These are phyloP conservation scores for Glonium stellatum DNA, from an alignment of 495 filamentous ascomycete genomes.

Conservation along the genomic window DNA sequence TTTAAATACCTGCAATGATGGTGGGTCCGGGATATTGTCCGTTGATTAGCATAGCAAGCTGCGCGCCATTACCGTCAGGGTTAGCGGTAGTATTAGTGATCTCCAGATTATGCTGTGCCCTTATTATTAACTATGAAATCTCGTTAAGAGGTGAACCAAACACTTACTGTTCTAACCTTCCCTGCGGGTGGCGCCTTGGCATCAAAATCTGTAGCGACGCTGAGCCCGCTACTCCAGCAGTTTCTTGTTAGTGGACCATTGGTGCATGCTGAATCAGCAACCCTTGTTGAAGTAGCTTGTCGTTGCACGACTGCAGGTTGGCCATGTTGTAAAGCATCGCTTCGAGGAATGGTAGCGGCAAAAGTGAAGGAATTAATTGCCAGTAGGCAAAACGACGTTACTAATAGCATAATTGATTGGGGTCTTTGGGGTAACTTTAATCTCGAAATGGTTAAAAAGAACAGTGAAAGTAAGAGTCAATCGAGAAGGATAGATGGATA, in stretches of 20 bases:
- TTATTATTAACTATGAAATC: background rate
- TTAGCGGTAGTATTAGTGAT: conserved; percentile 28
- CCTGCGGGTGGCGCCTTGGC: conserved; percentile 28
- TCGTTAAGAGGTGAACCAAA: background rate
- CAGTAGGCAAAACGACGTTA: conserved; percentile 10
- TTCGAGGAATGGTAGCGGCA: conserved; percentile 12
- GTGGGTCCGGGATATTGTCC: conserved; percentile 33
- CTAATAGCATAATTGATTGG: conserved; percentile 10
- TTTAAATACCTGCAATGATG: conserved; percentile 18
- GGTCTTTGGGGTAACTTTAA: background rate
- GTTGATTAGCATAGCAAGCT: conserved; percentile 29
- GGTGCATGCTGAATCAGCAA: conserved; percentile 20
- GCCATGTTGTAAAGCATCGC: background rate
- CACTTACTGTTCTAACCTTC: conserved; percentile 17
- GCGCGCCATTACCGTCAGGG: conserved; percentile 22
- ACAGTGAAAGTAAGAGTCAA: background rate
- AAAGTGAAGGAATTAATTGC: conserved; percentile 13
- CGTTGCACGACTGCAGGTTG: conserved; percentile 5
- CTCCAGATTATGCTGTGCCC: conserved; percentile 17
- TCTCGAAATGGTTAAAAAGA: background rate
- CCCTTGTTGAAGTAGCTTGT: conserved; percentile 9
- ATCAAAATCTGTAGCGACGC: conserved; percentile 30
- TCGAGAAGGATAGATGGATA: too few relatives aligned
- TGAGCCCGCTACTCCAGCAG: conserved; percentile 30
- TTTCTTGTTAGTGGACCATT: conserved; percentile 25